Percentiles rank a stretch among this genome's conserved stretches.
phyloP scores from a whole-genome alignment of 768 basidiomycete species.

The Naganishia vishniacii region DNA sequence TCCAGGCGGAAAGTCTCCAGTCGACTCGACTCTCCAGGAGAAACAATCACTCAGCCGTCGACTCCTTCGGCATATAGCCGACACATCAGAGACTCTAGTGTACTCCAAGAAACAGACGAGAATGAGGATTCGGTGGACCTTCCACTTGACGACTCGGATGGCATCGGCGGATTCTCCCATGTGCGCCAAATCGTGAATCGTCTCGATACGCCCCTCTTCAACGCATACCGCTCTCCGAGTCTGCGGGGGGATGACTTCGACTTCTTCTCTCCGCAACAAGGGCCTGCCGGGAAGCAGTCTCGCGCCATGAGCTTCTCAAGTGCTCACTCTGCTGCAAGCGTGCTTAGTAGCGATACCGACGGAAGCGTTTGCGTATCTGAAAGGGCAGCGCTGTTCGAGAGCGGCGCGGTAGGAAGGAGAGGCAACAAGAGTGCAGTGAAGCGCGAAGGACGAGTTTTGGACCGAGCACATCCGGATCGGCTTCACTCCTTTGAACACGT shows the following conservation, averaged over 20 bases:
- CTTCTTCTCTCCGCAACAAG: background rate
- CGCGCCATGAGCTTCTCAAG: constrained; percentile 2
- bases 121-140: background rate
- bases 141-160: background rate
- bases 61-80: background rate
- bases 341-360: background rate
- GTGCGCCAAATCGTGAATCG: background rate
- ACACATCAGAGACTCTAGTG: background rate
- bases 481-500: background rate
- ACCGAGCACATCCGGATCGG: background rate
- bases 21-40: background rate
- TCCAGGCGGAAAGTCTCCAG: background rate
- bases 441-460: background rate
- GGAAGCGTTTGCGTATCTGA: background rate
- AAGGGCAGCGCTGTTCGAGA: background rate
- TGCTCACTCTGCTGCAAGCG: background rate
- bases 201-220: background rate
- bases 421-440: background rate
- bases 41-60: background rate
- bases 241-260: background rate
- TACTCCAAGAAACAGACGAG: constrained; percentile 6
- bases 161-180: background rate
- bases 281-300: background rate
- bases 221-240: background rate
- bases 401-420: background rate